These are phyloP conservation scores for Euphorbia peplus DNA, from an alignment of 345 rosid genomes.

Conservation along the genomic window DNA sequence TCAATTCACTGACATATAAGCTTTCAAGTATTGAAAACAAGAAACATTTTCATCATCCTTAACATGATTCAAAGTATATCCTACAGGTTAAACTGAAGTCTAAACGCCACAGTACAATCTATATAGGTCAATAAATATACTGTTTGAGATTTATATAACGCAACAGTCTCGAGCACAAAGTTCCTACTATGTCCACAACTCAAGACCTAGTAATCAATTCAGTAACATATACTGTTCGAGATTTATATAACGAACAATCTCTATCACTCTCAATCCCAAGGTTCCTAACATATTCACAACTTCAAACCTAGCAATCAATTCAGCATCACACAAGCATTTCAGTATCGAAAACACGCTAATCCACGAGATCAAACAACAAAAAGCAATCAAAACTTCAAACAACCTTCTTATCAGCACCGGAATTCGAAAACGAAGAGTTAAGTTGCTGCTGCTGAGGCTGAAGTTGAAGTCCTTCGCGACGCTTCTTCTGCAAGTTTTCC, in stretches of 20 bases:
- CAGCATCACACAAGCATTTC: background rate
- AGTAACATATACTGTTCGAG: background rate
- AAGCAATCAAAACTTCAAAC: too few species aligned
- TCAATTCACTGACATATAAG: background rate
- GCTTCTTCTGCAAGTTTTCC: constrained; percentile 31
- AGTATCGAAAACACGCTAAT: too few species aligned
- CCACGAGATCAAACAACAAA: too few species aligned
- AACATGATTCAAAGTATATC: too few species aligned
- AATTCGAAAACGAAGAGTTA: constrained; percentile 6
- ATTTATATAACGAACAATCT: background rate
- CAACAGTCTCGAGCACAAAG: background rate
- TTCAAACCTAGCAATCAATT: background rate
- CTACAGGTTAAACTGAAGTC: too few species aligned
- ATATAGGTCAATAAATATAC: too few species aligned
- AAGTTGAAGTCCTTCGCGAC: constrained; percentile 24
- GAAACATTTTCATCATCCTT: too few species aligned
- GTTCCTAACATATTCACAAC: background rate
- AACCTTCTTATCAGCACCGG: constrained; percentile 20
- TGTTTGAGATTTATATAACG: background rate
- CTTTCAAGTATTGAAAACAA: background rate
- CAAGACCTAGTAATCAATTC: background rate
- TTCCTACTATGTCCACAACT: background rate
- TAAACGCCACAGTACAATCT: too few species aligned
- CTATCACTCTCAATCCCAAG: background rate
- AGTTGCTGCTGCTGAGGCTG: constrained; percentile 17